A percentile compares a stretch with the other conserved stretches of the same genome.
These are phyloP conservation scores for Fomitiporia mediterranea DNA, from an alignment of 1,284 basidiomycete species.

Conservation along the genomic window DNA sequence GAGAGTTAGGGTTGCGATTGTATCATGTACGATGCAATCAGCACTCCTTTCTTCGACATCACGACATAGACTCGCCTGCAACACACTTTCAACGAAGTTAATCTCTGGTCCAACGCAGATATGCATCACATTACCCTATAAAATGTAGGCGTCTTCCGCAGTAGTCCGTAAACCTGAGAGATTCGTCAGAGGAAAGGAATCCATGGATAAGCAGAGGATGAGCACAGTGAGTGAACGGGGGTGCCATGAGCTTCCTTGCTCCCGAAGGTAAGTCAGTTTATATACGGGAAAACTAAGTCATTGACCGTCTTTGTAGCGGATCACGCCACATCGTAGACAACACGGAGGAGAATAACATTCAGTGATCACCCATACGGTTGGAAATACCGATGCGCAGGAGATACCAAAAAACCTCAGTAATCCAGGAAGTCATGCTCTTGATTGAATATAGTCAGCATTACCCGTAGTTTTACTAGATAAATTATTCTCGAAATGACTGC, in stretches of 20 bases:
- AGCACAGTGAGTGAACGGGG: background rate
- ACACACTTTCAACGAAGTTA: background rate
- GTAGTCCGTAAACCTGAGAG: background rate
- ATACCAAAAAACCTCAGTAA: too few relatives aligned
- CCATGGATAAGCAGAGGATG: background rate
- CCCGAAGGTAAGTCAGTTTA: background rate
- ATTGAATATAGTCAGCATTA: too few relatives aligned
- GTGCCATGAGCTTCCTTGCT: background rate
- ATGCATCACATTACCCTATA: background rate
- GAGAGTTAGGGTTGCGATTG: constrained; percentile 3
- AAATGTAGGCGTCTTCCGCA: background rate
- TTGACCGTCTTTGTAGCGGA: background rate
- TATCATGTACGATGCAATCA: too few relatives aligned
- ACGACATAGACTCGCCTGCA: background rate
- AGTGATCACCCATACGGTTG: background rate
- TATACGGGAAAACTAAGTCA: too few relatives aligned
- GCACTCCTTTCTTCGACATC: too few relatives aligned
- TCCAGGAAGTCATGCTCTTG: too few relatives aligned
- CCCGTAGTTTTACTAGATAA: too few relatives aligned
- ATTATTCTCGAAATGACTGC: too few relatives aligned
- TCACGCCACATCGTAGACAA: background rate
- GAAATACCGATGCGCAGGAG: too few relatives aligned
- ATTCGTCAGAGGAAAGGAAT: background rate
- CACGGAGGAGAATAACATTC: background rate
- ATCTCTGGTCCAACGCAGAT: background rate